These are phyloP conservation scores for Beverwykella pulmonaria DNA, from an alignment of 495 filamentous ascomycete genomes.

Conservation along the genomic window DNA sequence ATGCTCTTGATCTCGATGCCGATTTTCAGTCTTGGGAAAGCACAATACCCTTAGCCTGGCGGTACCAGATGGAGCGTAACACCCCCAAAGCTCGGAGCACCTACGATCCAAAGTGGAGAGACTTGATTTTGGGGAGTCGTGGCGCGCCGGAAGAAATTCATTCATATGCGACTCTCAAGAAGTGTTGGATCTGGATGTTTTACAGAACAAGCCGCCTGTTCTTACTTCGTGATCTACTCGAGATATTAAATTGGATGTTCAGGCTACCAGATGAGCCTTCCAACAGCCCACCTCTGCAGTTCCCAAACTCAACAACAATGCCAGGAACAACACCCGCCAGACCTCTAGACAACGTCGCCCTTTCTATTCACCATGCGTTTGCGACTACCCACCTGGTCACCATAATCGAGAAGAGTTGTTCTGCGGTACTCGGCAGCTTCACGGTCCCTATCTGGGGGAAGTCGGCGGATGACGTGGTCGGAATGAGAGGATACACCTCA, in stretches of 20 bases:
- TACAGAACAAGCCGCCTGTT: slow-evolving; percentile 30
- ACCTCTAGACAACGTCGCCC: slow-evolving; percentile 7
- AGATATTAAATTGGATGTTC: slow-evolving; percentile 28
- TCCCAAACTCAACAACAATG: background rate
- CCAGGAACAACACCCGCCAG: background rate
- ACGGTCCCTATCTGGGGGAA: slow-evolving; percentile 24
- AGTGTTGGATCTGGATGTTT: slow-evolving; percentile 31
- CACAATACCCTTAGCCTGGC: slow-evolving; percentile 9
- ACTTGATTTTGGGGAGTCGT: slow-evolving; percentile 13
- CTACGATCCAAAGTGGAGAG: slow-evolving; percentile 22
- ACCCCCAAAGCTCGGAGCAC: background rate
- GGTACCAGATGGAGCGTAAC: slow-evolving; percentile 15
- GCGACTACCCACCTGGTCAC: slow-evolving; percentile 13
- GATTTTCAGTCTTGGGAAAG: slow-evolving; percentile 29
- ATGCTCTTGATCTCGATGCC: slow-evolving; percentile 14
- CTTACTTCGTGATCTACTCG: slow-evolving; percentile 20
- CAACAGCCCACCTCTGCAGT: background rate
- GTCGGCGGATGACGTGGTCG: slow-evolving; percentile 19
- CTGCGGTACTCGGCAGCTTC: slow-evolving; percentile 23
- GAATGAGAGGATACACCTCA: slow-evolving; percentile 25
- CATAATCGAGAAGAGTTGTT: slow-evolving; percentile 21
- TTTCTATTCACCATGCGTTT: slow-evolving; percentile 19
- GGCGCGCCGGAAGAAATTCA: slow-evolving; percentile 28
- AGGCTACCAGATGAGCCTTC: slow-evolving; percentile 9
- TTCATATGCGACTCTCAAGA: slow-evolving; percentile 13